Percentiles rank a stretch among this genome's conserved stretches.
These are phyloP conservation scores for Tilletia caries DNA, from an alignment of 1,284 basidiomycete species.

Conservation along the genomic window DNA sequence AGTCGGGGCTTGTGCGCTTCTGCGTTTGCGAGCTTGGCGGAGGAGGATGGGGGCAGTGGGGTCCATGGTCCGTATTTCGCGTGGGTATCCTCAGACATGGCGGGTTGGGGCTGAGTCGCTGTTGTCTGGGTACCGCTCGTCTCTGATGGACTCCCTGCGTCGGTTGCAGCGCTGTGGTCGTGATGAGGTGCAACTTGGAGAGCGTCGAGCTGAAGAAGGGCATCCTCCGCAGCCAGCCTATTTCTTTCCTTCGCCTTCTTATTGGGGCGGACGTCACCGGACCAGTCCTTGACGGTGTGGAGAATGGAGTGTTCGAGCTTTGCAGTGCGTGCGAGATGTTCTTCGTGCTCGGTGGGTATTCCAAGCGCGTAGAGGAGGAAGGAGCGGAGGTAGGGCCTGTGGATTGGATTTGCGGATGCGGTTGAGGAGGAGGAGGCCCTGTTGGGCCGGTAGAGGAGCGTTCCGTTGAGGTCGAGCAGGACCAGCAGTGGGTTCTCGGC, in stretches of 20 bases:
- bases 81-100: not conserved
- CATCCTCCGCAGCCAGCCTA: not conserved
- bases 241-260: not conserved
- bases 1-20: constrained; percentile 60
- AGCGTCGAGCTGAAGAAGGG: not conserved
- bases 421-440: constrained; percentile 19
- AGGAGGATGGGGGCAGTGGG: not conserved
- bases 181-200: not conserved
- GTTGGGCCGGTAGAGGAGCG: constrained; percentile 67
- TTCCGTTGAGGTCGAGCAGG: constrained; percentile 77
- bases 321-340: not conserved
- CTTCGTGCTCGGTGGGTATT: constrained; percentile 13
- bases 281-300: constrained; percentile 10
- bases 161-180: not conserved
- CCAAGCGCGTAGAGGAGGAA: constrained; percentile 62
- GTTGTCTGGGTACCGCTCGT: not conserved
- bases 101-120: not conserved
- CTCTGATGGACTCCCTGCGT: not conserved
- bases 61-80: not conserved
- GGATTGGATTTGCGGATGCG: constrained; percentile 25
- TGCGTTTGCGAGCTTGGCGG: not conserved
- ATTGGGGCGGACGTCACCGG: not conserved
- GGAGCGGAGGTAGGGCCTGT: constrained; percentile 66
- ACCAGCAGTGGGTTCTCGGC: constrained; percentile 59
- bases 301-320: not conserved